Conservation (phyloP, 2,329 filamentous ascomycete species). For the Colletotrichum sp. region DNA sequence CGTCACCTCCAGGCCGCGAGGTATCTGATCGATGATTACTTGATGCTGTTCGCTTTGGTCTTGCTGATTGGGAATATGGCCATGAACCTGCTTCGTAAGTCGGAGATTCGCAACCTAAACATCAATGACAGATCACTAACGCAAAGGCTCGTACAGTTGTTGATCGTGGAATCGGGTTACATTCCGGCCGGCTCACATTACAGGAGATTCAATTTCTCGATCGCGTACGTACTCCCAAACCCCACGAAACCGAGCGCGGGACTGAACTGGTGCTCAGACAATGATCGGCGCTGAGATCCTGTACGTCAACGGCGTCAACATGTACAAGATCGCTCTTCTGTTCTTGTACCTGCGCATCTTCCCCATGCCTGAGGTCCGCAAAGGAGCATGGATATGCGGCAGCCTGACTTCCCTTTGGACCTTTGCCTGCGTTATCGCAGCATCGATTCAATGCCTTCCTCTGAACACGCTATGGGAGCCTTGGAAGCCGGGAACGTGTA, state of each 20-base stretch:
- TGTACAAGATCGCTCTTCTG: slow-evolving; percentile 41
- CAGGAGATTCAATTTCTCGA: slow-evolving; percentile 13
- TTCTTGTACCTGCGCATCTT: slow-evolving; percentile 49
- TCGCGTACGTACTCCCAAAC: background rate
- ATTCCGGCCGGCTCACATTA: slow-evolving; percentile 8
- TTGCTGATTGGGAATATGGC: slow-evolving; percentile 11
- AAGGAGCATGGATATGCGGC: slow-evolving; percentile 10
- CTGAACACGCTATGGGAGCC: slow-evolving; percentile 13
- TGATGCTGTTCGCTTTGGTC: slow-evolving; percentile 1
- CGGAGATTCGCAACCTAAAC: fast-evolving
- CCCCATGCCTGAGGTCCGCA: slow-evolving; percentile 31
- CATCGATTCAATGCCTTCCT: slow-evolving; percentile 4
- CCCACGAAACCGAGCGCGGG: background rate
- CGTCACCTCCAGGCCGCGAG: slow-evolving; percentile 12
- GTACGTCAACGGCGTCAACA: slow-evolving; percentile 19
- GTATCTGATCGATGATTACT: slow-evolving; percentile 15
- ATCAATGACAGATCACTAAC: background rate
- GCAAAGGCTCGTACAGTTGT: background rate
- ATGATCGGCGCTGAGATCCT: slow-evolving; percentile 16
- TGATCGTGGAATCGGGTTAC: slow-evolving; percentile 3
- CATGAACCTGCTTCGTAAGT: slow-evolving; percentile 15
- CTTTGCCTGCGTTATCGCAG: slow-evolving; percentile 10
- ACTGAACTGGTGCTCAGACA: background rate
- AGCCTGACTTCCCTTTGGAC: slow-evolving; percentile 4
- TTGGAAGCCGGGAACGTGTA: slow-evolving; percentile 13